Evolutionary conservation across 371 early-diverging fungal genomes (phyloP), one percentile per base, ranked within the genome.

Genomic region (Syncephalastrum monosporum): DNA sequence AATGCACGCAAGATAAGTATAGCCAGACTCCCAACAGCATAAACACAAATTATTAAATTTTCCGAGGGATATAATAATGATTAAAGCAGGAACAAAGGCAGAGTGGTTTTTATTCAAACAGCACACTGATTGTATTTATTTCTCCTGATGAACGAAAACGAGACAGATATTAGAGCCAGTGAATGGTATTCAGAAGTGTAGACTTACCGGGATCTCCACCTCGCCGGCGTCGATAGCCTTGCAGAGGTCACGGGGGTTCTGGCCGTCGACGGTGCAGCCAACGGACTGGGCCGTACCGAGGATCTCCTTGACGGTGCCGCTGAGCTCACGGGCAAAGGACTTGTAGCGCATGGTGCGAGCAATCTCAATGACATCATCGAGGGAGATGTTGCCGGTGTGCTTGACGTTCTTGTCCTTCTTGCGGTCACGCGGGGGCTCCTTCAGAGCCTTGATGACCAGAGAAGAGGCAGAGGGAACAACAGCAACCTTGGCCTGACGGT

Each of bases 321-420:
- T 73, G 65, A 99, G 85, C 65, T 81, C 80, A 73, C 82, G 83
- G 50, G 97, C 92, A 63, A 88, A 75, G 62, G 97, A 97, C 90
- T 95, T 98, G 87, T 64, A 77, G 63, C 90, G 89, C 93, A 97
- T 95, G 75, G 87, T 91, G 74, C 95, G 93, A 67, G 99, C 99
- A 71, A 99, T 88, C 65, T 97, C 96, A 64, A 97, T 89, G 60
- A 99, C 86, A 61, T 96, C 93, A 60, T 92, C 91, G 45, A 98
- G 74, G 60, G 92, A 66, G 65, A 96, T 79, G 89, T 96, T 94
- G 59, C 96, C 96, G 68, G 73, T 81, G 91, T 98, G 97, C 86
- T 94, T 90, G 82, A 96, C 45, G 92, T 99, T 99, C 92, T 99
- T 99, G 82, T 99, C 99, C 94, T 99, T 99, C 93, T 99, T 99